These are phyloP conservation scores for Puccinia coronata DNA, from an alignment of 1,284 basidiomycete species.

Conservation along the genomic window DNA sequence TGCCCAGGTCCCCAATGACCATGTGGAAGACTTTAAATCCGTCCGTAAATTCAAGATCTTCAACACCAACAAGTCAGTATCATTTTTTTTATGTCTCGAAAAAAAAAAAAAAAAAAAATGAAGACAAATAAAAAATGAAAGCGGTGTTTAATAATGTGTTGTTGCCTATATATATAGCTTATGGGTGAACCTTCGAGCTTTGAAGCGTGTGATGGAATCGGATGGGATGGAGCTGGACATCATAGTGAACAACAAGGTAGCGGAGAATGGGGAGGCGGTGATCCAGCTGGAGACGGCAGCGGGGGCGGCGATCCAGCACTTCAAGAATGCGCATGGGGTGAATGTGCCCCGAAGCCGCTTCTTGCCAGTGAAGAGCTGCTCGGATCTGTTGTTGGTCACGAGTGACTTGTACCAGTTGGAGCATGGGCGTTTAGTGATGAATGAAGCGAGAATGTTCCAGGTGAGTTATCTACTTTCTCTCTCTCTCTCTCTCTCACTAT, in stretches of 20 bases:
- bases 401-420: slow-evolving; percentile 92
- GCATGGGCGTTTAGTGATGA: slow-evolving; percentile 90
- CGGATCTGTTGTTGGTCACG: slow-evolving; percentile 82
- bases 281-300: slow-evolving; percentile 93
- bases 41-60: slow-evolving; percentile 68
- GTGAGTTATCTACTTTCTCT: background rate
- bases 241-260: slow-evolving; percentile 86
- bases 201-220: slow-evolving; percentile 91
- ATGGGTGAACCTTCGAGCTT: slow-evolving; percentile 86
- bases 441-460: slow-evolving; percentile 56
- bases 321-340: slow-evolving; percentile 89
- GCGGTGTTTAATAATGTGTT: background rate
- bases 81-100: no score
- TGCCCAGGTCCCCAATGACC: slow-evolving; percentile 96
- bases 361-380: slow-evolving; percentile 79
- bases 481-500: background rate
- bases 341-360: slow-evolving; percentile 97
- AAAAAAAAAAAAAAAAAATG: no score
- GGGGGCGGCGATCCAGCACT: slow-evolving; percentile 97
- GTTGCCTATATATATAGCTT: slow-evolving; percentile 85
- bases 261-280: slow-evolving; percentile 84
- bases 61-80: slow-evolving; percentile 63
- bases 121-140: background rate
- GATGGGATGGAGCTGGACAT: slow-evolving; percentile 81
- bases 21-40: slow-evolving; percentile 97